phyloP scores from a whole-genome alignment of 345 rosid genomes.

The Lepidium africanum region DNA sequence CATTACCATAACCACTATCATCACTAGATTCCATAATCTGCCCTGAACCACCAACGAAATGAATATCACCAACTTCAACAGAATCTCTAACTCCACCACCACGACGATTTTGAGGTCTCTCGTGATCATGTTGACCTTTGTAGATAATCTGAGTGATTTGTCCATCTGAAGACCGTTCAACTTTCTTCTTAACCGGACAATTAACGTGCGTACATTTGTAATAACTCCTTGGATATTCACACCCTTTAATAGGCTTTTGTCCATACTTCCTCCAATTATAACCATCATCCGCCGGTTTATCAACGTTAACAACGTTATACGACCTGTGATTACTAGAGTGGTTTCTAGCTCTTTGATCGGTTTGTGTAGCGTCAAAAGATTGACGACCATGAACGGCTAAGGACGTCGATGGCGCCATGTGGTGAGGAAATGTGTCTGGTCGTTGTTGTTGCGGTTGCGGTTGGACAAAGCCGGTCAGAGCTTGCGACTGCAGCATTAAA shows the following conservation, averaged over 20 bases:
- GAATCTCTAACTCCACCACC: slow-evolving; percentile 29
- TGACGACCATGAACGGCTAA: slow-evolving; percentile 37
- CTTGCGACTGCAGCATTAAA: slow-evolving; percentile 1
- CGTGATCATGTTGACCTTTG: slow-evolving; percentile 92
- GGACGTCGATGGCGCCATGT: slow-evolving; percentile 35
- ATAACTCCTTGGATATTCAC: slow-evolving; percentile 93
- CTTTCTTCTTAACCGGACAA: slow-evolving; percentile 90
- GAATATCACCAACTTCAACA: slow-evolving; percentile 17
- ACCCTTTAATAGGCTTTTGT: slow-evolving; percentile 93
- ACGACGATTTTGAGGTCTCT: slow-evolving; percentile 64
- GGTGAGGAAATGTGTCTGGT: slow-evolving; percentile 13
- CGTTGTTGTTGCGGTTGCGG: slow-evolving; percentile 14
- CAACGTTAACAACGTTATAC: slow-evolving; percentile 34
- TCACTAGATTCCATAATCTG: slow-evolving; percentile 27
- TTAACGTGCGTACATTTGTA: slow-evolving; percentile 77
- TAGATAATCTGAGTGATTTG: slow-evolving; percentile 89
- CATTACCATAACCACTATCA: slow-evolving; percentile 31
- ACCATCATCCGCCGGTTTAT: slow-evolving; percentile 89
- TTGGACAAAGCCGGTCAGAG: slow-evolving; percentile 8
- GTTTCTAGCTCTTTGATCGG: slow-evolving; percentile 40
- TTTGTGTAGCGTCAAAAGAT: slow-evolving; percentile 41
- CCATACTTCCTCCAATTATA: slow-evolving; percentile 96
- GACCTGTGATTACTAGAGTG: slow-evolving; percentile 32
- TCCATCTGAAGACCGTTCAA: slow-evolving; percentile 82
- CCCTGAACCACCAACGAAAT: slow-evolving; percentile 17